Percentiles rank a stretch among this genome's conserved stretches.
Conservation (phyloP, 139 green algal species). For the Gonium pectorale region DNA sequence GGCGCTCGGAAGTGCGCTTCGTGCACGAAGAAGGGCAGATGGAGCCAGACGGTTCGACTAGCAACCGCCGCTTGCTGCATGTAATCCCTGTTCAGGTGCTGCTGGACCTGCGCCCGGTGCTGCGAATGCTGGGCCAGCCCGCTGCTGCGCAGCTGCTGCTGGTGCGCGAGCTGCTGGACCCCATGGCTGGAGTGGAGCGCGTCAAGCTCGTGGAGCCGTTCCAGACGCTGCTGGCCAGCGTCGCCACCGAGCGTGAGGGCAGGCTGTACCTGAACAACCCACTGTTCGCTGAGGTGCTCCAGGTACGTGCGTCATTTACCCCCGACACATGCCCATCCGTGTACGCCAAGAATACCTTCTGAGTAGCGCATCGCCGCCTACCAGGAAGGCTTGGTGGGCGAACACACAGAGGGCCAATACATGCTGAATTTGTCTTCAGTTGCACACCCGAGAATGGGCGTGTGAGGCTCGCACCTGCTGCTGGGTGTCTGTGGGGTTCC, state of each 20-base stretch:
- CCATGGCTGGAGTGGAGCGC: background rate
- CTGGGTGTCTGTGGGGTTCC: background rate
- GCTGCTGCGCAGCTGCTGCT: background rate
- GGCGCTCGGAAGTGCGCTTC: conserved; percentile 1
- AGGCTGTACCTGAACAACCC: conserved; percentile 22
- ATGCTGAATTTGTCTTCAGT: background rate
- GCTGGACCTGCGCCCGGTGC: conserved; percentile 22
- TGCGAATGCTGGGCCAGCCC: conserved; percentile 24
- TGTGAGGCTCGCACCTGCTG: background rate
- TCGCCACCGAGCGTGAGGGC: conserved; percentile 7
- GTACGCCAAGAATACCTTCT: conserved; percentile 3
- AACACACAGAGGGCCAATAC: conserved; percentile 2
- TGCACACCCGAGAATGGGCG: conserved; percentile 4
- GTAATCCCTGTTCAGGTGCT: conserved; percentile 19
- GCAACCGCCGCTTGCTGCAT: background rate
- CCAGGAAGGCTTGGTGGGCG: background rate
- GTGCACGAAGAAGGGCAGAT: background rate
- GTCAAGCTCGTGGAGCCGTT: background rate
- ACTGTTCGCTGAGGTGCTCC: conserved; percentile 1
- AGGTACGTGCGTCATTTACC: background rate
- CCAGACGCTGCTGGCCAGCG: conserved; percentile 14
- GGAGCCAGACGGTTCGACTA: background rate
- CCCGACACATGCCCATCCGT: background rate
- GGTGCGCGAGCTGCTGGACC: conserved; percentile 18
- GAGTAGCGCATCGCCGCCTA: background rate